phyloP scores from a whole-genome alignment of 768 basidiomycete species.

The Crucibulum laeve region DNA sequence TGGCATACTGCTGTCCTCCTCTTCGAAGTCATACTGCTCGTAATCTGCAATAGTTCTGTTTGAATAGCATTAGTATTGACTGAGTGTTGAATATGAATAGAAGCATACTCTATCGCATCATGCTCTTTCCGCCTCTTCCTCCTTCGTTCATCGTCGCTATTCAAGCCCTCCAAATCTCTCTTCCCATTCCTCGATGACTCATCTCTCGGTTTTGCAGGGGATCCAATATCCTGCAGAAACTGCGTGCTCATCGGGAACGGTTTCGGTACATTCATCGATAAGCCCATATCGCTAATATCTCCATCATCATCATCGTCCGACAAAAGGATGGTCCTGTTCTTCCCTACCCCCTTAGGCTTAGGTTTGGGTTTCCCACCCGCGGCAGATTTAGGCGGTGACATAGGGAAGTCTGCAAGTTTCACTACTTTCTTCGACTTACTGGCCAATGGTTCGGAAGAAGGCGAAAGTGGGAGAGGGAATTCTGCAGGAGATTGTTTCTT shows the following conservation, averaged over 20 bases:
- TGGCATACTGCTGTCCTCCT: slow-evolving; percentile 7
- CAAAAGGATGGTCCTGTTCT: neutral
- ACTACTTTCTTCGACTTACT: neutral
- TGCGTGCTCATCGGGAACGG: slow-evolving; percentile 42
- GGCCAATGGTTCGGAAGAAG: neutral
- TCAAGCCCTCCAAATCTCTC: slow-evolving; percentile 15
- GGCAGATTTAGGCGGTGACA: neutral
- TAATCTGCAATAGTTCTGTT: slow-evolving; percentile 3
- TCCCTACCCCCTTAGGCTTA: neutral
- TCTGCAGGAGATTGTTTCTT: neutral
- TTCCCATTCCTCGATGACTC: slow-evolving; percentile 6
- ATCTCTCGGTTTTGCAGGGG: slow-evolving; percentile 9
- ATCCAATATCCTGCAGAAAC: slow-evolving; percentile 31
- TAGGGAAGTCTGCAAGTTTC: neutral
- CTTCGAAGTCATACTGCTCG: slow-evolving; percentile 2
- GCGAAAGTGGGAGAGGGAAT: neutral
- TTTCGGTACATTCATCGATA: slow-evolving; percentile 9
- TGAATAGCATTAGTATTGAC: neutral
- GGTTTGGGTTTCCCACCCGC: neutral
- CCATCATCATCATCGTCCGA: neutral
- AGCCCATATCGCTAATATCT: neutral
- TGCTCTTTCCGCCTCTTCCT: slow-evolving; percentile 43
- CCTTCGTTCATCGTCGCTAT: slow-evolving; percentile 19
- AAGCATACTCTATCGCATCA: slow-evolving; percentile 18
- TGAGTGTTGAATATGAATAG: neutral